A percentile compares a stretch with the other conserved stretches of the same genome.
Evolutionary conservation across 768 basidiomycete genomes (phyloP).

Genomic region (Rhizopogon sp.): DNA sequence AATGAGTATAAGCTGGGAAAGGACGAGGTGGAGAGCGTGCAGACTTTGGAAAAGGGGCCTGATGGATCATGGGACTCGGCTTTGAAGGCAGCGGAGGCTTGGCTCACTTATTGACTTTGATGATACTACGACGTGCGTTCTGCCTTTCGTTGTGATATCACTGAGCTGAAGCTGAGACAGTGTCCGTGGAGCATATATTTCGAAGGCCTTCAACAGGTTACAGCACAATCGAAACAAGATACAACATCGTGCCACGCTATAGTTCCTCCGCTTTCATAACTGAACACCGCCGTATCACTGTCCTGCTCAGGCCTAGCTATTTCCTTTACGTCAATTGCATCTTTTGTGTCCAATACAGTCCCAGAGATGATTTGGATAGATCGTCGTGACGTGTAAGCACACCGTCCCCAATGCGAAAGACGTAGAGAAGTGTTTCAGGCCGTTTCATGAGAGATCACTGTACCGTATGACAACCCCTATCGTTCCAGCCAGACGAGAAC

Average conservation of each 20-base stretch:
- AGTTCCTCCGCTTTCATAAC: too few species aligned
- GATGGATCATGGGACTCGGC: constrained; percentile 28
- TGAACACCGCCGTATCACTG: neutral
- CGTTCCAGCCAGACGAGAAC: too few species aligned
- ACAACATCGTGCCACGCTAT: too few species aligned
- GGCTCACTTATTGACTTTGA: constrained; percentile 29
- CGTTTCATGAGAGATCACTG: too few species aligned
- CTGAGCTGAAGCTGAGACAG: neutral
- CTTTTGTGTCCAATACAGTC: neutral
- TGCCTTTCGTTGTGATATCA: neutral
- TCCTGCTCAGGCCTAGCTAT: neutral
- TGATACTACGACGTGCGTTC: neutral
- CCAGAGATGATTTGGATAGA: neutral
- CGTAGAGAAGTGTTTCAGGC: too few species aligned
- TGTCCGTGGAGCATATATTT: neutral
- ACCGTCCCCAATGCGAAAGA: too few species aligned
- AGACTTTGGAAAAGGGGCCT: constrained; percentile 16
- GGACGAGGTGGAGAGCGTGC: constrained; percentile 40
- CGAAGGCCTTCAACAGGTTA: neutral
- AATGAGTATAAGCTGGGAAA: constrained; percentile 39
- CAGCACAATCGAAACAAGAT: neutral
- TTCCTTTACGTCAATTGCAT: neutral
- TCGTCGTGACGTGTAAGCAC: too few species aligned
- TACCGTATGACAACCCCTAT: too few species aligned
- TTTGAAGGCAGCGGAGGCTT: constrained; percentile 17